phyloP scores from a whole-genome alignment of 352 stramenopile genomes.

The Globisporangium barbulae region DNA sequence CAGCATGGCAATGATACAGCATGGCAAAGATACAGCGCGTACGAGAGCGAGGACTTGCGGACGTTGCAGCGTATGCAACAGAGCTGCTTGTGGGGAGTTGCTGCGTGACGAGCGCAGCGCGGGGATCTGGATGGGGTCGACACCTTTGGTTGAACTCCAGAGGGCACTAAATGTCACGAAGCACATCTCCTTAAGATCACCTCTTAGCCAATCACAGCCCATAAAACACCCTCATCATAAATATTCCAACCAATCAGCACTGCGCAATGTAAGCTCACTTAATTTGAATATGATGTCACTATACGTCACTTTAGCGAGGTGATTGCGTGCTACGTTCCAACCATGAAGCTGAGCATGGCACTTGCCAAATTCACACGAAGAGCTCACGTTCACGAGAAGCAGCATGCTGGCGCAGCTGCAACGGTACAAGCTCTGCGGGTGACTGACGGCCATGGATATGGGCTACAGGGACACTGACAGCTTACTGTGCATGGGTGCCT shows the following conservation, averaged over 20 bases:
- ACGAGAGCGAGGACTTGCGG: neutral
- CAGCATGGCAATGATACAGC: no score
- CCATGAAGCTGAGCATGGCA: neutral
- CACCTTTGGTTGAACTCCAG: no score
- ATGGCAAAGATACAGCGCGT: no score
- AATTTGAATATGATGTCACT: neutral
- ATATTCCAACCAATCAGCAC: neutral
- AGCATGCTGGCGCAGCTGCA: constrained; percentile 8
- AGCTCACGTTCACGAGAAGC: constrained; percentile 5
- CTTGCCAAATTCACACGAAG: constrained; percentile 1
- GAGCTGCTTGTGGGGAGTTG: neutral
- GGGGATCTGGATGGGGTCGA: neutral
- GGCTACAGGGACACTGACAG: neutral
- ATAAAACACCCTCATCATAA: neutral
- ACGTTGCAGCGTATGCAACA: neutral
- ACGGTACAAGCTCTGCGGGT: neutral
- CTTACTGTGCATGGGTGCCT: neutral
- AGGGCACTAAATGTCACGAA: neutral
- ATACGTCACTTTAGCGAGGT: neutral
- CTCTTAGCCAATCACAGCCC: neutral
- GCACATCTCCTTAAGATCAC: neutral
- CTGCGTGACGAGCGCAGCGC: neutral
- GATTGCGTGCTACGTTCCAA: constrained; percentile 3
- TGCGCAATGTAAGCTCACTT: neutral
- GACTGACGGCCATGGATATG: neutral